phyloP scores from a whole-genome alignment of 2,329 filamentous ascomycete species.

The Colletotrichum acutatum region DNA sequence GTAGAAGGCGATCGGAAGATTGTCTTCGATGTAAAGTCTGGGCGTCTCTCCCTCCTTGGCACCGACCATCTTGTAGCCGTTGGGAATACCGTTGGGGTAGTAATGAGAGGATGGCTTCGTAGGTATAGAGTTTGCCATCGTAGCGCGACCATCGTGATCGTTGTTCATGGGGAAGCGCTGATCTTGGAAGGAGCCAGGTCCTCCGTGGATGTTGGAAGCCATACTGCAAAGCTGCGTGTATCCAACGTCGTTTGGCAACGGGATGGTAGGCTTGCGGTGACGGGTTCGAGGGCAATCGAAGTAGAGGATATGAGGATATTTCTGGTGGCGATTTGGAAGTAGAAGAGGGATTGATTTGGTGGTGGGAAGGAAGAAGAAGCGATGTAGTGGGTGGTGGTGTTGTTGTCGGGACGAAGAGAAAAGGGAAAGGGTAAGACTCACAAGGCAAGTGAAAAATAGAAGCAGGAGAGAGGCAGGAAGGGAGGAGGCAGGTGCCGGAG shows the following conservation, averaged over 20 bases:
- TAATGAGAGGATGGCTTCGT: slow-evolving; percentile 31
- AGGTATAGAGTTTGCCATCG: background rate
- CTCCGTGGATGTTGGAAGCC: slow-evolving; percentile 2
- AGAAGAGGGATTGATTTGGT: background rate
- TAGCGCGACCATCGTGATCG: background rate
- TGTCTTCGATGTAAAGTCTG: slow-evolving; percentile 48
- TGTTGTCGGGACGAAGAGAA: background rate
- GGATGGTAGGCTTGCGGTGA: background rate
- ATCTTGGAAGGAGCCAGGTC: background rate
- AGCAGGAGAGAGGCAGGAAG: background rate
- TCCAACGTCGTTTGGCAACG: slow-evolving; percentile 1
- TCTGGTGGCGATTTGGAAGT: background rate
- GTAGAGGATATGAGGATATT: slow-evolving; percentile 1
- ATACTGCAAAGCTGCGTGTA: background rate
- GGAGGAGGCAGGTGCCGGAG: background rate
- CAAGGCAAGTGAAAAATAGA: background rate
- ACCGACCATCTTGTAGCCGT: slow-evolving; percentile 47
- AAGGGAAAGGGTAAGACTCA: background rate
- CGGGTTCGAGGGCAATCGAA: background rate
- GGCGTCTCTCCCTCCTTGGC: slow-evolving; percentile 38
- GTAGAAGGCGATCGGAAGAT: slow-evolving; percentile 51
- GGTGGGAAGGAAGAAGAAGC: background rate
- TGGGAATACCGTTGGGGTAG: slow-evolving; percentile 50
- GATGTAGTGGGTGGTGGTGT: background rate
- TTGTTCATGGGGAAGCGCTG: background rate